Conservation (phyloP, 768 basidiomycete species). For the Sistotremastrum niveocremeum region DNA sequence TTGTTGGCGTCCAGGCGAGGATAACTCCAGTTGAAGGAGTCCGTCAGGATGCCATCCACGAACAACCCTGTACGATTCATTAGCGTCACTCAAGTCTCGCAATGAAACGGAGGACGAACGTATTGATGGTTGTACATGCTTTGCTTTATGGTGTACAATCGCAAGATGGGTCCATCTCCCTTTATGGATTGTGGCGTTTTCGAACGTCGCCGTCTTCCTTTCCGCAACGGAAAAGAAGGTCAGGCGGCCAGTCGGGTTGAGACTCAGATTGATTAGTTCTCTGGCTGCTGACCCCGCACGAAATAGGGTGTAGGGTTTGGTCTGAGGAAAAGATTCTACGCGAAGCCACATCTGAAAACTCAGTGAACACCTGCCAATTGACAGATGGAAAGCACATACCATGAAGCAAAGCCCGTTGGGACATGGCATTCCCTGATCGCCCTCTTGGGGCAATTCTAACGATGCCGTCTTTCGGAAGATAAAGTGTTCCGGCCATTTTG, state of each 20-base stretch:
- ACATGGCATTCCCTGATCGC: conserved; percentile 36
- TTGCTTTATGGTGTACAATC: conserved; percentile 53
- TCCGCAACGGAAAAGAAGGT: conserved; percentile 30
- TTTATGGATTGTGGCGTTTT: conserved; percentile 33
- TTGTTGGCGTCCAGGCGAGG: conserved; percentile 34
- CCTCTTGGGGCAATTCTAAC: conserved; percentile 34
- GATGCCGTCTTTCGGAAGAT: conserved; percentile 46
- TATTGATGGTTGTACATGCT: conserved; percentile 45
- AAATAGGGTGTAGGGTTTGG: conserved; percentile 22
- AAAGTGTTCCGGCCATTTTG: conserved; percentile 69
- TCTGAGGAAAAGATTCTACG: conserved; percentile 28
- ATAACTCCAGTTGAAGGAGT: conserved; percentile 50
- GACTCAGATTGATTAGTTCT: conserved; percentile 27
- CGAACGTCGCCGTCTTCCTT: conserved; percentile 28
- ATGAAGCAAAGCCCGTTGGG: conserved; percentile 58
- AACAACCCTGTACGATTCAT: conserved; percentile 42
- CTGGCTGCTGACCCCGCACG: conserved; percentile 19
- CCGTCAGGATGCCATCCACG: conserved; percentile 55
- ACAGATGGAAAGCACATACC: conserved; percentile 23
- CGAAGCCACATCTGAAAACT: conserved; percentile 32
- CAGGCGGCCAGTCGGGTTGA: conserved; percentile 45
- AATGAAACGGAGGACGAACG: conserved; percentile 1
- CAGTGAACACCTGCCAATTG: too few species aligned
- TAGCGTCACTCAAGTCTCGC: neutral
- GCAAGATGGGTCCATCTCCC: conserved; percentile 62